A percentile compares a stretch with the other conserved stretches of the same genome.
phyloP scores from a whole-genome alignment of 2,329 filamentous ascomycete genomes.

The Alternaria sp. region DNA sequence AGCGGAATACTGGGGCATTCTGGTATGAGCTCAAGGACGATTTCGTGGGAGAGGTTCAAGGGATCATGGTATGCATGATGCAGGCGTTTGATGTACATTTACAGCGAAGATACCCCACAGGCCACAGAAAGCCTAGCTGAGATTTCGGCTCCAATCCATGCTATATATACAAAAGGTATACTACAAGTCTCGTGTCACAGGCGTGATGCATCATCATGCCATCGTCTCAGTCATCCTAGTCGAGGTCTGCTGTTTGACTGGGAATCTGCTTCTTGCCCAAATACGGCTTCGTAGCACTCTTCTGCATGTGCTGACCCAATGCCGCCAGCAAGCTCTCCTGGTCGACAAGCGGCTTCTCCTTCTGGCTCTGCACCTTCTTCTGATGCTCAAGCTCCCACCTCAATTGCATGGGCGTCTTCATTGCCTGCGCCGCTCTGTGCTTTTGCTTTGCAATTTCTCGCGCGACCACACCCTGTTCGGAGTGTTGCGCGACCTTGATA shows the following conservation, averaged over 20 bases:
- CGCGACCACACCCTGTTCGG: constrained; percentile 5
- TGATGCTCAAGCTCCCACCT: constrained; percentile 39
- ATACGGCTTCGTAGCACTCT: constrained; percentile 24
- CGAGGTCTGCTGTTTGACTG: constrained; percentile 12
- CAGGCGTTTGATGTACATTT: constrained; percentile 11
- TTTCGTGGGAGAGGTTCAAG: background rate
- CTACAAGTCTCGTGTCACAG: constrained; percentile 12
- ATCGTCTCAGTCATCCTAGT: constrained; percentile 8
- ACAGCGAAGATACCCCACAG: constrained; percentile 18
- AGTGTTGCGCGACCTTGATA: constrained; percentile 10
- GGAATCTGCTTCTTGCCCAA: constrained; percentile 17
- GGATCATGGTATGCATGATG: background rate
- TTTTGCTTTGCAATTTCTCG: constrained; percentile 39
- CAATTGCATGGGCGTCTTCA: constrained; percentile 46
- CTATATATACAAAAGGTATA: constrained; percentile 34
- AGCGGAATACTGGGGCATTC: constrained; percentile 53
- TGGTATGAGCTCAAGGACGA: constrained; percentile 34
- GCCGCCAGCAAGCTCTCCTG: constrained; percentile 47
- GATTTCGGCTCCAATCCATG: constrained; percentile 5
- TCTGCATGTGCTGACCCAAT: constrained; percentile 51
- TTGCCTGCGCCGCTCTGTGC: constrained; percentile 25
- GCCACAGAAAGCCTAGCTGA: background rate
- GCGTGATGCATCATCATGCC: background rate
- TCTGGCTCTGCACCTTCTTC: constrained; percentile 28
- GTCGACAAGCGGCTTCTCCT: constrained; percentile 30